These are phyloP conservation scores for Phragmites australis DNA, from an alignment of 176 grass and related monocot genomes.

Conservation along the genomic window DNA sequence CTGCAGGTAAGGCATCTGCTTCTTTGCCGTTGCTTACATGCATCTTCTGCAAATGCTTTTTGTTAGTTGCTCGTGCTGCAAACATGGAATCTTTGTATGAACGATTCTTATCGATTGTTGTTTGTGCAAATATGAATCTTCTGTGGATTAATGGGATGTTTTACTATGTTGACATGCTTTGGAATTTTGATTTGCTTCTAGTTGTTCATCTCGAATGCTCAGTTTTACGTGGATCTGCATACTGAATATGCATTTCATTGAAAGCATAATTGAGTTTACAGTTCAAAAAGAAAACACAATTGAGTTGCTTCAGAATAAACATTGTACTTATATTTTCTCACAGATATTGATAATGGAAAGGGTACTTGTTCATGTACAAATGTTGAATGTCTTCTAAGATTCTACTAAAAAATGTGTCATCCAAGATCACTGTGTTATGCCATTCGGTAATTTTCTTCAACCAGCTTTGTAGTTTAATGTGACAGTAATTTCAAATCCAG, in stretches of 20 bases:
- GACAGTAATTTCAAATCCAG: not conserved
- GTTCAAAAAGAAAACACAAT: too few relatives aligned
- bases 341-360: not conserved
- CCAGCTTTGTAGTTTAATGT: not conserved
- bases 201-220: not conserved
- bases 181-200: not conserved
- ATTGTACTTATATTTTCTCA: not conserved
- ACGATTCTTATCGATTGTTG: not conserved
- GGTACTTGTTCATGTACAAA: slow-evolving; percentile 1
- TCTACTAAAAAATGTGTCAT: too few relatives aligned
- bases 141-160: not conserved
- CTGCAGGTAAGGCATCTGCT: slow-evolving; percentile 59
- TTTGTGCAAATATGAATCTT: not conserved
- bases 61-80: too few relatives aligned
- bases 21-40: not conserved
- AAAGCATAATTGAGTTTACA: too few relatives aligned
- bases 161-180: slow-evolving; percentile 15
- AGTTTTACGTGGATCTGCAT: not conserved
- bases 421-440: not conserved
- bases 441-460: not conserved
- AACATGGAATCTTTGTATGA: too few relatives aligned
- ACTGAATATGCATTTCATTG: not conserved
- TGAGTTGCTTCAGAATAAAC: not conserved
- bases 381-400: too few relatives aligned
- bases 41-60: not conserved